A percentile compares a stretch with the other conserved stretches of the same genome.
phyloP scores from a whole-genome alignment of 2,329 filamentous ascomycete genomes.

The Xylariomycetidae sp. region DNA sequence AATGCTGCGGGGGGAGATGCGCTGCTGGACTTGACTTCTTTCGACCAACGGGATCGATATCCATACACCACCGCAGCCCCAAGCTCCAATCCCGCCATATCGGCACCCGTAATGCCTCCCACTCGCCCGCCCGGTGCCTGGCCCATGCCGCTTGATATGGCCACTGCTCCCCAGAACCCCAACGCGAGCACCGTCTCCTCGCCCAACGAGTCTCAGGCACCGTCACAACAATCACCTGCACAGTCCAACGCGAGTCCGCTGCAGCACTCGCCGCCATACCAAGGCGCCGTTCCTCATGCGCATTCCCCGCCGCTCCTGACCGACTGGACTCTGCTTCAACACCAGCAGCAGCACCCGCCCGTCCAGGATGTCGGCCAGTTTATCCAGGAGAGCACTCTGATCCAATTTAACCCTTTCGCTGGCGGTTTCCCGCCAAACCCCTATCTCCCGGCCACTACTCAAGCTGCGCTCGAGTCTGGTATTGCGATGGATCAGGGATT shows the following conservation, averaged over 20 bases:
- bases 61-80: slow-evolving; percentile 43
- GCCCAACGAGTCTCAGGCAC: slow-evolving; percentile 43
- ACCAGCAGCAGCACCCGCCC: slow-evolving; percentile 42
- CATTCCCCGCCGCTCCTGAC: slow-evolving; percentile 46
- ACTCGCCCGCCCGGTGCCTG: slow-evolving; percentile 40
- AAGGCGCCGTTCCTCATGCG: slow-evolving; percentile 38
- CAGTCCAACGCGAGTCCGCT: slow-evolving; percentile 47
- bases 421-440: slow-evolving; percentile 49
- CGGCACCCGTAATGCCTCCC: slow-evolving; percentile 34
- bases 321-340: slow-evolving; percentile 58
- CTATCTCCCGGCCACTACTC: slow-evolving; percentile 58
- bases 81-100: slow-evolving; percentile 32
- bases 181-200: slow-evolving; percentile 44
- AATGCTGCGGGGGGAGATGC: slow-evolving; percentile 53
- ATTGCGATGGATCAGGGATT: slow-evolving; percentile 61
- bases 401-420: slow-evolving; percentile 50
- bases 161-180: slow-evolving; percentile 36
- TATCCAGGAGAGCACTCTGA: slow-evolving; percentile 52
- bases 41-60: slow-evolving; percentile 55
- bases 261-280: slow-evolving; percentile 54
- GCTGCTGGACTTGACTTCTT: slow-evolving; percentile 55
- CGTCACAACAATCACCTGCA: slow-evolving; percentile 41
- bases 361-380: slow-evolving; percentile 46
- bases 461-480: slow-evolving; percentile 59
- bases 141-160: slow-evolving; percentile 51